Evolutionary conservation across 768 basidiomycete genomes (phyloP).

Genomic region (Auriculariales sp.): DNA sequence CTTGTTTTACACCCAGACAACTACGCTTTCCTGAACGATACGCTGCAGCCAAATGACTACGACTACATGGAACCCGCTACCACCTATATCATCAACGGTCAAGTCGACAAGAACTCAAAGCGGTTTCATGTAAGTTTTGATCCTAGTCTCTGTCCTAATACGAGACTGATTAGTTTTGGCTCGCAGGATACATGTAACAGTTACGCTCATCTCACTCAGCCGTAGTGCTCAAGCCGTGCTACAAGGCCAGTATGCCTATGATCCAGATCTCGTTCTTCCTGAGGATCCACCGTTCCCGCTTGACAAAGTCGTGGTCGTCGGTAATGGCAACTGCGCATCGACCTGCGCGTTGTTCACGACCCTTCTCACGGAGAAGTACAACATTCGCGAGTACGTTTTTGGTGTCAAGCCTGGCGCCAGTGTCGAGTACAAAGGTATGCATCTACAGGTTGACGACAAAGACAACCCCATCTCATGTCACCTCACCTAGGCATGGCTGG

Average conservation of each 20-base stretch:
- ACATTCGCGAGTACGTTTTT: constrained; percentile 38
- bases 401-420: constrained; percentile 38
- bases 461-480: neutral
- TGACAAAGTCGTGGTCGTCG: constrained; percentile 17
- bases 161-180: constrained; percentile 20
- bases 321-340: constrained; percentile 30
- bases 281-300: constrained; percentile 30
- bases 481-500: constrained; percentile 31
- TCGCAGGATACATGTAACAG: constrained; percentile 8
- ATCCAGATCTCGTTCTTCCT: constrained; percentile 22
- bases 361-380: constrained; percentile 41
- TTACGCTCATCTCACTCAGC: no score
- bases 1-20: constrained; percentile 37
- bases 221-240: no score
- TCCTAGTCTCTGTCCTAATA: neutral
- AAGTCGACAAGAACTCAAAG: constrained; percentile 29
- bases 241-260: neutral
- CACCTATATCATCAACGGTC: constrained; percentile 29
- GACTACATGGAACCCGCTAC: constrained; percentile 30
- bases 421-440: constrained; percentile 23
- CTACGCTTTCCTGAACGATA: constrained; percentile 35
- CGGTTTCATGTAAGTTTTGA: constrained; percentile 28
- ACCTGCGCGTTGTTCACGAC: constrained; percentile 53
- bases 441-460: neutral
- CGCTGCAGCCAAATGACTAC: constrained; percentile 22